Evolutionary conservation across 2,329 filamentous ascomycete genomes (phyloP), one percentile per base, ranked within the genome.

Genomic region (Trematosphaeria pertusa): DNA sequence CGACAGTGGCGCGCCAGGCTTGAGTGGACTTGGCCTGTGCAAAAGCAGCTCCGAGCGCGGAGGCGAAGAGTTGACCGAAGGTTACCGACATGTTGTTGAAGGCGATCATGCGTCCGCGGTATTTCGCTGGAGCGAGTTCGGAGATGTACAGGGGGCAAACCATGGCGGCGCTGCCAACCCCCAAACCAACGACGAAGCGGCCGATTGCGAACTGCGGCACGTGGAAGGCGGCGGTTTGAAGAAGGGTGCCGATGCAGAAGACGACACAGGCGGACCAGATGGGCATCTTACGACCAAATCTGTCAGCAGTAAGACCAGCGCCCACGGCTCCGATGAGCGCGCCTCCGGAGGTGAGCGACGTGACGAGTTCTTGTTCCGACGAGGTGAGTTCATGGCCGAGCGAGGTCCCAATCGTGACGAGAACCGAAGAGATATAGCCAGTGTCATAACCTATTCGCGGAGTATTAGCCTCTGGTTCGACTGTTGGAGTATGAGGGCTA

Each of bases 381-480:
- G 66, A 63, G 6, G 48, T 63, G 32, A 69, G 56, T 22, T 54
- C 50, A 20, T 61, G 61, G 21, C 67, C 65, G 12, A 73, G 63
- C 10, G 62, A 65, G 2, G 41, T 65, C 12, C 69, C 69, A 20
- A 73, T 64, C 0, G 65, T 70, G 9, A 74, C 71, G 10, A 74
- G 58, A 2, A 74, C 68, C 3, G 67, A 67, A 10, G 64, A 69
- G 37, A 73, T 71, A 50, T 72, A 69, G 24, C 70, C 70, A 46
- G 70, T 72, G 38, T 73, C 70, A 46, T 72, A 72, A 21, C 61
- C 62, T n/a, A n/a, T n/a, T n/a, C n/a, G n/a, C n/a, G n/a, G n/a
- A n/a, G n/a, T n/a, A n/a, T n/a, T n/a, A n/a, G n/a, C n/a, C n/a
- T n/a, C n/a, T n/a, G n/a, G n/a, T n/a, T n/a, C n/a, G n/a, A n/a